A percentile compares a stretch with the other conserved stretches of the same genome.
These are phyloP conservation scores for Diaporthe sp. DNA, from an alignment of 2,329 filamentous ascomycete genomes.

Conservation along the genomic window DNA sequence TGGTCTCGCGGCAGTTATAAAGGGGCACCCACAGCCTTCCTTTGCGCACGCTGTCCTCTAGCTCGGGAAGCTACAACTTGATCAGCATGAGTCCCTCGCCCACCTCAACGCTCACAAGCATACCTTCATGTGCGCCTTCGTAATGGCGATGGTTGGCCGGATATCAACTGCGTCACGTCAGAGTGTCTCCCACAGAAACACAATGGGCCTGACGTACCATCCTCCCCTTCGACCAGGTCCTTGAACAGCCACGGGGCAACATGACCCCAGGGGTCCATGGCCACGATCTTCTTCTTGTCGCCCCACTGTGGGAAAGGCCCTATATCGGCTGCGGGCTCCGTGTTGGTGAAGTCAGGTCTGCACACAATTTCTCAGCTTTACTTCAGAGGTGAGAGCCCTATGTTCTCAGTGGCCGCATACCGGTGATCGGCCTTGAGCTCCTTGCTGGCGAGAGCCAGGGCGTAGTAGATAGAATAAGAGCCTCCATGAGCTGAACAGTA, in stretches of 20 bases:
- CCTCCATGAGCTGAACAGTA: slow-evolving; percentile 70
- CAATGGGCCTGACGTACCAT: slow-evolving; percentile 59
- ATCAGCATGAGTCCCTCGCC: slow-evolving; percentile 10
- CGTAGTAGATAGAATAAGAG: slow-evolving; percentile 96
- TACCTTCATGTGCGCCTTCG: slow-evolving; percentile 91
- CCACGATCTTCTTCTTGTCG: slow-evolving; percentile 93
- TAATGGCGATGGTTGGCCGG: slow-evolving; percentile 91
- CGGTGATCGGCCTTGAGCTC: slow-evolving; percentile 87
- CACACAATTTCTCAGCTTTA: neutral
- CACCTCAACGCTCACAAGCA: neutral
- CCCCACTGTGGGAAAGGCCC: slow-evolving; percentile 92
- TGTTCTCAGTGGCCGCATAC: slow-evolving; percentile 52
- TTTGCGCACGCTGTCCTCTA: slow-evolving; percentile 86
- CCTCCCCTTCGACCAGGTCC: slow-evolving; percentile 81
- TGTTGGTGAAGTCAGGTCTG: slow-evolving; percentile 76
- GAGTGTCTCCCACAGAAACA: slow-evolving; percentile 15
- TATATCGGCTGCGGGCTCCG: slow-evolving; percentile 90
- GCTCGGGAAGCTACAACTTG: slow-evolving; percentile 78
- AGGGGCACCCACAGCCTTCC: slow-evolving; percentile 74
- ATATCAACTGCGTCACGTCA: slow-evolving; percentile 74
- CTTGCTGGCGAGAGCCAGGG: slow-evolving; percentile 90
- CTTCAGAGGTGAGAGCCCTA: neutral
- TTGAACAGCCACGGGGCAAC: slow-evolving; percentile 87
- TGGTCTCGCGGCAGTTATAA: neutral
- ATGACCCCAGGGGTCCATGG: slow-evolving; percentile 96